phyloP scores from a whole-genome alignment of 192 early-diverging fungal genomes.

The Chytriomyces sp. region DNA sequence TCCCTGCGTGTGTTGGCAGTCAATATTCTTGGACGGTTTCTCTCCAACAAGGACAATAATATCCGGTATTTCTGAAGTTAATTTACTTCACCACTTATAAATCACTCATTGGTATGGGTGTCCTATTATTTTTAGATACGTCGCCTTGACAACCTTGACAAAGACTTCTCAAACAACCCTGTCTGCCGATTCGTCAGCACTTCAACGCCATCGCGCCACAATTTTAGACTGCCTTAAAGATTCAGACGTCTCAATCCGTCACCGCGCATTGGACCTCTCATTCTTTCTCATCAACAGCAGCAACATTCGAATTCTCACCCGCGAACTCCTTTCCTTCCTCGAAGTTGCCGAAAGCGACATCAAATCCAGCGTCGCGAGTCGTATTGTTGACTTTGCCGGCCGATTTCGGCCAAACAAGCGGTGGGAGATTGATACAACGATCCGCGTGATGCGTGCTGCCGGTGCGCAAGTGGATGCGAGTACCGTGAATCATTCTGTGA shows the following conservation, averaged over 20 bases:
- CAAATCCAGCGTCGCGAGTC: slow-evolving; percentile 86
- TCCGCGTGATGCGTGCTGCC: slow-evolving; percentile 77
- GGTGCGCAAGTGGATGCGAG: slow-evolving; percentile 59
- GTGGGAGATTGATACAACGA: slow-evolving; percentile 96
- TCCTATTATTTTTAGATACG: slow-evolving; percentile 66
- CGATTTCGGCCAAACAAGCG: slow-evolving; percentile 91
- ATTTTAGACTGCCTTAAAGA: slow-evolving; percentile 95
- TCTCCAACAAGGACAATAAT: slow-evolving; percentile 96
- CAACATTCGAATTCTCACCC: slow-evolving; percentile 91
- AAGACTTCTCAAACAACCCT: slow-evolving; percentile 70
- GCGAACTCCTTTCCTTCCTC: slow-evolving; percentile 91
- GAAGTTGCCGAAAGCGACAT: slow-evolving; percentile 90
- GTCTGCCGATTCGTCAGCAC: slow-evolving; percentile 86
- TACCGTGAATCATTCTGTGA: slow-evolving; percentile 79
- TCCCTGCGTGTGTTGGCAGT: slow-evolving; percentile 93
- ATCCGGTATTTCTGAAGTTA: slow-evolving; percentile 70
- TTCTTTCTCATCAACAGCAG: slow-evolving; percentile 94
- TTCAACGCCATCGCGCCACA: slow-evolving; percentile 96
- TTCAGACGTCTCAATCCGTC: slow-evolving; percentile 93
- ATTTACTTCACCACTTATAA: neutral
- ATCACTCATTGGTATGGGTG: neutral
- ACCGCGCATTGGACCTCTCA: slow-evolving; percentile 91
- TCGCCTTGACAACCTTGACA: slow-evolving; percentile 96
- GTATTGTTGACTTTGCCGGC: slow-evolving; percentile 92
- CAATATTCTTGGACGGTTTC: slow-evolving; percentile 96